Conservation (phyloP, 192 early-diverging fungal genomes). For the Oehlia diaphana region DNA sequence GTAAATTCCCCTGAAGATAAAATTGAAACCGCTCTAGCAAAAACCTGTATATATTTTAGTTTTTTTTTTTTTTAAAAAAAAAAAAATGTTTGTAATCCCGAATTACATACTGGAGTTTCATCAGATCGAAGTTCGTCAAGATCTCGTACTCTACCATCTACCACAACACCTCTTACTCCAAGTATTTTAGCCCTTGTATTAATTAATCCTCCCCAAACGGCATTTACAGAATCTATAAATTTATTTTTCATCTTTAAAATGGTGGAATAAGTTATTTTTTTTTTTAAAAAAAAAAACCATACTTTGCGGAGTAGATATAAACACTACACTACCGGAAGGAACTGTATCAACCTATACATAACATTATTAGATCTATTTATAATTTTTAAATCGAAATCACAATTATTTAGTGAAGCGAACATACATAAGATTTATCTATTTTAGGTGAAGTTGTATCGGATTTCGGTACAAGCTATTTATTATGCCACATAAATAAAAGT, state of each 20-base stretch:
- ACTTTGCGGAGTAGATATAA: conserved; percentile 54
- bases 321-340: conserved; percentile 47
- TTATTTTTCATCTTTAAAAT: neutral
- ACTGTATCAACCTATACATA: conserved; percentile 49
- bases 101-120: conserved; percentile 43
- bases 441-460: conserved; percentile 43
- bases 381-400: no score
- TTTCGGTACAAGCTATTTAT: conserved; percentile 46
- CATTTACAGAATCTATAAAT: conserved; percentile 46
- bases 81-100: neutral
- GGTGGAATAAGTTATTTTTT: no score
- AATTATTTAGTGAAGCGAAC: neutral
- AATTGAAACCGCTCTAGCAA: conserved; percentile 52
- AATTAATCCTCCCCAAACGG: conserved; percentile 64
- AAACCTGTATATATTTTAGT: conserved; percentile 39
- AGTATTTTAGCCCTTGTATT: conserved; percentile 49
- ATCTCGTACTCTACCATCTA: conserved; percentile 57
- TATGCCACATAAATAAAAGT: neutral
- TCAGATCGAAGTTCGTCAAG: conserved; percentile 53
- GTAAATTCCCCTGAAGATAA: conserved; percentile 49
- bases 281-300: conserved; percentile 12
- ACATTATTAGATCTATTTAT: conserved; percentile 11
- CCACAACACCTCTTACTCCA: conserved; percentile 51
- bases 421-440: conserved; percentile 37
- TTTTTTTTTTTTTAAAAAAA: neutral